These are phyloP conservation scores for Nemania sp. DNA, from an alignment of 2,329 filamentous ascomycete genomes.

Conservation along the genomic window DNA sequence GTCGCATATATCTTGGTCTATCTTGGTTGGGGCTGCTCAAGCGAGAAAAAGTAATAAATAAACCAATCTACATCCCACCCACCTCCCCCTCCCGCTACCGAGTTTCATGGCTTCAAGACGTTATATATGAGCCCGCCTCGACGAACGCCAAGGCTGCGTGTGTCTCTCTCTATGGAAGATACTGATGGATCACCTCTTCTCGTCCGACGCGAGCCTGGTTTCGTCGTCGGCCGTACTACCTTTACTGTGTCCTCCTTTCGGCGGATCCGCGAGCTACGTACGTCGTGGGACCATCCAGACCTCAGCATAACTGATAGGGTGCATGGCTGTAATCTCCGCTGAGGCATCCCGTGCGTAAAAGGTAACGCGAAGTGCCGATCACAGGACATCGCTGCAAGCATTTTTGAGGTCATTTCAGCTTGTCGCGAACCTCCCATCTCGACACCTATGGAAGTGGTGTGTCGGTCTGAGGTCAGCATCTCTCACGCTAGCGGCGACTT, in stretches of 20 bases:
- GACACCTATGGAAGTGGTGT: background rate
- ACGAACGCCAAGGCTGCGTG: slow-evolving; percentile 19
- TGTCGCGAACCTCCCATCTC: background rate
- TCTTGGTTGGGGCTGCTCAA: slow-evolving; percentile 11
- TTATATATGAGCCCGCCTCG: slow-evolving; percentile 16
- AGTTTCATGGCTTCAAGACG: slow-evolving; percentile 9
- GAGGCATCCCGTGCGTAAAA: slow-evolving; percentile 2
- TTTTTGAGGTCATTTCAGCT: background rate
- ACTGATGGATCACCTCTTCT: background rate
- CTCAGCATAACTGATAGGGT: slow-evolving; percentile 1
- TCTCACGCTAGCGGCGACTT: slow-evolving; percentile 9
- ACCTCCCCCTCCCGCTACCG: slow-evolving; percentile 2
- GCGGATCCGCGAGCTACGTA: slow-evolving; percentile 8
- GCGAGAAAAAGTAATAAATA: slow-evolving; percentile 20
- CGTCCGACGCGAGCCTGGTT: slow-evolving; percentile 1
- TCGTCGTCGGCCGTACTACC: background rate
- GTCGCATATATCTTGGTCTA: slow-evolving; percentile 24
- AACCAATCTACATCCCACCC: background rate
- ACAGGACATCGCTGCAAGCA: background rate
- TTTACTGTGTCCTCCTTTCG: background rate
- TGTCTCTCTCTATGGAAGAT: slow-evolving; percentile 4
- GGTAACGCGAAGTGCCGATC: slow-evolving; percentile 4
- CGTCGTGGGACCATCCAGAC: background rate
- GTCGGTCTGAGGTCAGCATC: slow-evolving; percentile 11
- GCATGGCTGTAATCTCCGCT: background rate